Base-by-base conservation (phyloP, 2,329 filamentous ascomycete species). In the Dothistroma pini region DNA sequence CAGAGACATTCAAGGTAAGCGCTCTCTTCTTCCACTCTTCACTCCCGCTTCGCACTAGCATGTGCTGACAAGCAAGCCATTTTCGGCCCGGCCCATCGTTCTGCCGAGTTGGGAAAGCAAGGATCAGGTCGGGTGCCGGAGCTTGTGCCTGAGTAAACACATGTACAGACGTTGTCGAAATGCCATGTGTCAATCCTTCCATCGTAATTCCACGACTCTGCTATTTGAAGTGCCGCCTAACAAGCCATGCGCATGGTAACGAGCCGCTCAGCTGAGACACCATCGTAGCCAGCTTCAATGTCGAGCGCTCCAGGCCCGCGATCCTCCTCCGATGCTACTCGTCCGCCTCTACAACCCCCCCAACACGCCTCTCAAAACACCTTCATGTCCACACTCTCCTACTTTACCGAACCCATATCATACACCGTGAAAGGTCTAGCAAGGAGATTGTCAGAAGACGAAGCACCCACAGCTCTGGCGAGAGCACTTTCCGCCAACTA, bases 381-480 rank as follows among this genome's bases (percentile, higher is more conserved):
- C 8, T 62, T 73, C 59, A 59, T 67, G 52, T 70, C 69, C 47
- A 70, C 73, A 47, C 63, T 75, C 51, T 77, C 74, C 49, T 81
- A 80, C 70, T 79, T 82, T 68, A 77, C 78, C 53, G 80, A 79
- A 63, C 80, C 80, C 16, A 75, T 82, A 50, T 73, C 77, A 38
- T 81, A 81, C 70, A 79, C 79, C 44, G 73, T 81, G 47, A 75
- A 75, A 34, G 77, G 78, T 55, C 74, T 83, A 31, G 72, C 80
- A 21, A 77, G 80, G 22, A 76, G 80, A 49, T 72, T 83, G 49
- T 78, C 77, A 56, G 72, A 75, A 63, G 80, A 82, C 65, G 72
- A 77, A 58, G 73, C 72, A 22, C 74, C 72, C 12, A 75, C 73
- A 8, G 66, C 74, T 16, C 68, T 75, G 47, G 74, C 74, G 50